phyloP scores from a whole-genome alignment of 1,139 yeast genomes.

The Nematodospora anomalae region DNA sequence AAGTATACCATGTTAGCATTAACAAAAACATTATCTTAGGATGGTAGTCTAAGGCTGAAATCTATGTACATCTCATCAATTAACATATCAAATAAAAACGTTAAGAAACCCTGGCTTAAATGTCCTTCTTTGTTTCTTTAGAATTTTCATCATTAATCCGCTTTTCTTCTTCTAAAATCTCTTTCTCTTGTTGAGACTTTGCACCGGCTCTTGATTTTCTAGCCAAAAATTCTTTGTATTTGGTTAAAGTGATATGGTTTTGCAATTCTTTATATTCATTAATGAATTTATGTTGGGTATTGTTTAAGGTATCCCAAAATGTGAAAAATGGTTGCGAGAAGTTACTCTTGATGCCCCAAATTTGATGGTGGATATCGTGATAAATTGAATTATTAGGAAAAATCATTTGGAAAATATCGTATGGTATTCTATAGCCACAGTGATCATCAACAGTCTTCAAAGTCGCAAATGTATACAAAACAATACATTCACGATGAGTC shows the following conservation, averaged over 20 bases:
- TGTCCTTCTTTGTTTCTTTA: constrained; percentile 12
- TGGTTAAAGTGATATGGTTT: constrained; percentile 57
- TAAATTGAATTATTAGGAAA: constrained; percentile 95
- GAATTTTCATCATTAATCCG: background rate
- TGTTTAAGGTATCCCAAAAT: constrained; percentile 78
- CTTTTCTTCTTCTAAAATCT: constrained; percentile 8
- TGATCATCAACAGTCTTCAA: constrained; percentile 97
- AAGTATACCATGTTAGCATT: too few relatives aligned
- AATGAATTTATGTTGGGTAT: constrained; percentile 71
- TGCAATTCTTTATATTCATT: constrained; percentile 59
- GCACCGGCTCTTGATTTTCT: constrained; percentile 32
- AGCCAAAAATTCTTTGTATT: constrained; percentile 58
- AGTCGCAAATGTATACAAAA: constrained; percentile 83
- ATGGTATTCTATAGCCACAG: constrained; percentile 92
- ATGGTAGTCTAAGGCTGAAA: too few relatives aligned
- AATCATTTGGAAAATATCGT: constrained; percentile 80
- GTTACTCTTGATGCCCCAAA: constrained; percentile 90
- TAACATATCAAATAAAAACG: constrained; percentile 3
- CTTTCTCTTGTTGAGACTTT: constrained; percentile 14
- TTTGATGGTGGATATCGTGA: constrained; percentile 97
- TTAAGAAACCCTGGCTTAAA: constrained; percentile 7
- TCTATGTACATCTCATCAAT: too few relatives aligned
- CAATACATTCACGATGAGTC: constrained; percentile 71
- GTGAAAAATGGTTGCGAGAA: constrained; percentile 97
- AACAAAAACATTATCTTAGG: too few relatives aligned